Conservation (phyloP, 2,329 filamentous ascomycete species). For the Fusarium guadeloupense region DNA sequence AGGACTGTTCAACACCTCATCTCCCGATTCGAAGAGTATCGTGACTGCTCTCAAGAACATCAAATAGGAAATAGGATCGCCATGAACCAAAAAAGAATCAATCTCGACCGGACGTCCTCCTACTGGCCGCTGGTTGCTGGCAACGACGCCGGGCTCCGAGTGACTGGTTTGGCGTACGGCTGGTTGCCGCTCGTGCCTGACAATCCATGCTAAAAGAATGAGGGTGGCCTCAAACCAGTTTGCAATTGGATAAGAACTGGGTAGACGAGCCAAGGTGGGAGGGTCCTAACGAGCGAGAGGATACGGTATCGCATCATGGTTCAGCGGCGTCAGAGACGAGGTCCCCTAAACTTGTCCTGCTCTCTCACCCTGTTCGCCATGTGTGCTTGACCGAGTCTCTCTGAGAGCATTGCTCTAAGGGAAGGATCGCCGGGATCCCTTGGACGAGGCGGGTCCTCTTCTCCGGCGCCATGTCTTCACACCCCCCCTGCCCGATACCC, state of each 20-base stretch:
- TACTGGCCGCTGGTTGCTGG: conserved; percentile 13
- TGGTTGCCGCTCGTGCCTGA: conserved; percentile 31
- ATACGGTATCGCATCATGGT: conserved; percentile 19
- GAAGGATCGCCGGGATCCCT: conserved; percentile 26
- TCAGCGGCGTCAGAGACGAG: conserved; percentile 22
- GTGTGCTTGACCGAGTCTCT: conserved; percentile 7
- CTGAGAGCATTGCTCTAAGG: conserved; percentile 1
- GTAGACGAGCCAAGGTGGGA: conserved; percentile 3
- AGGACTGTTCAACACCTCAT: no score
- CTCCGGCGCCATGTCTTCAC: conserved; percentile 21
- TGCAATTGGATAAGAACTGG: conserved; percentile 9
- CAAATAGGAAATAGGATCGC: conserved; percentile 1
- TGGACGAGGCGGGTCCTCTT: conserved; percentile 23
- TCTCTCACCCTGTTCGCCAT: conserved; percentile 20
- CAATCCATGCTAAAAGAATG: conserved; percentile 28
- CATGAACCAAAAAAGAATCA: conserved; percentile 13
- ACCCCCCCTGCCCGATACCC: conserved; percentile 18
- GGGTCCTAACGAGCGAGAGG: conserved; percentile 21
- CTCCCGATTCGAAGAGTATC: conserved; percentile 1
- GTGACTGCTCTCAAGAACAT: neutral
- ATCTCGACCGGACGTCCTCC: conserved; percentile 15
- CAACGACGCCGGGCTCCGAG: conserved; percentile 16
- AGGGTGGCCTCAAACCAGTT: neutral
- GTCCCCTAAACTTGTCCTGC: conserved; percentile 14
- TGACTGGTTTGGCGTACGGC: conserved; percentile 33